These are phyloP conservation scores for Juglanconis juglandina DNA, from an alignment of 2,329 filamentous ascomycete species.

Conservation along the genomic window DNA sequence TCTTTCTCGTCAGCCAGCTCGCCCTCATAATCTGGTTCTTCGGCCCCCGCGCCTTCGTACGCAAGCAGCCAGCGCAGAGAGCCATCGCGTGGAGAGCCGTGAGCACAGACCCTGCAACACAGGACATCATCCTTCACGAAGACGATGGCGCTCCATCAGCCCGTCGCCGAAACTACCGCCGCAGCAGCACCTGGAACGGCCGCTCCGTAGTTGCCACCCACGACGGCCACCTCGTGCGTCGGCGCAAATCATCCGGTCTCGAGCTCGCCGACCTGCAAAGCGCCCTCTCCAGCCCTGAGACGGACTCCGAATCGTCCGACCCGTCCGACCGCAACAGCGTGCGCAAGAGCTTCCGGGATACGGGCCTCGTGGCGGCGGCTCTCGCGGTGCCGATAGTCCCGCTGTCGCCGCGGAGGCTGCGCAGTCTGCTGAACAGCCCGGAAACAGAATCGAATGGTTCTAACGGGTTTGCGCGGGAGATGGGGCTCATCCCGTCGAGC, in stretches of 20 bases:
- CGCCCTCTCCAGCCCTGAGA: neutral
- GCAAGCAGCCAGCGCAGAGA: neutral
- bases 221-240: neutral
- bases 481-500: neutral
- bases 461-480: neutral
- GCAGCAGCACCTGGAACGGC: constrained; percentile 8
- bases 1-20: constrained; percentile 32
- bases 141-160: neutral
- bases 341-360: neutral
- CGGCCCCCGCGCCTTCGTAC: constrained; percentile 18
- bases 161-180: neutral
- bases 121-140: neutral
- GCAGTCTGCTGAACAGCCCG: neutral
- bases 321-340: neutral
- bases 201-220: neutral
- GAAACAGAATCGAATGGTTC: neutral
- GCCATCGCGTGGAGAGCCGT: neutral
- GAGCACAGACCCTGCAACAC: neutral
- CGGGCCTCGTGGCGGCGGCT: neutral
- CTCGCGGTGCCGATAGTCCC: neutral
- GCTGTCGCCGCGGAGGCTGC: neutral
- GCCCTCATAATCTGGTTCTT: constrained; percentile 30
- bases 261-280: neutral
- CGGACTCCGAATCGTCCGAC: neutral
- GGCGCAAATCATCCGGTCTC: neutral